Percentiles rank a stretch among this genome's conserved stretches.
phyloP scores from a whole-genome alignment of 176 grass and related monocot species.

The Oryza meyeriana region DNA sequence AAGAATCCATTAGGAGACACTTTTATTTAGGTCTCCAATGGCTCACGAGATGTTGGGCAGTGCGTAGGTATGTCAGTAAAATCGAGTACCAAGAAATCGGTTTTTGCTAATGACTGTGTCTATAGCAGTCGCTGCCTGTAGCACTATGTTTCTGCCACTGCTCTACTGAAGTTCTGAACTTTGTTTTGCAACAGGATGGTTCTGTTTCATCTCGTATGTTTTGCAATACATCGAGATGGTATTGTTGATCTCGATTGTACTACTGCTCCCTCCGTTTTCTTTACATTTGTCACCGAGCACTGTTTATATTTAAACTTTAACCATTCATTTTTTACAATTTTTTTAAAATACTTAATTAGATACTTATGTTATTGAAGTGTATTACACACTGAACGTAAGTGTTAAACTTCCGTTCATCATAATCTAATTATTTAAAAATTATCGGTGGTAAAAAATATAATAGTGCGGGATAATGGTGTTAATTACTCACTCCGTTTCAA shows the following conservation, averaged over 20 bases:
- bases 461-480: too few species aligned
- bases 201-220: background rate
- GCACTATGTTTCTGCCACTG: background rate
- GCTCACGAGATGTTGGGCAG: conserved; percentile 21
- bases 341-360: too few species aligned
- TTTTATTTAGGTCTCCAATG: conserved; percentile 24
- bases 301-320: too few species aligned
- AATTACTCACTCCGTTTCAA: too few species aligned
- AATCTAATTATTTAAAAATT: too few species aligned
- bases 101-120: background rate
- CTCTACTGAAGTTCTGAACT: background rate
- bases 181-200: background rate
- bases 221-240: background rate
- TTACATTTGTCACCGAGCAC: background rate
- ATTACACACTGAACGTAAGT: too few species aligned
- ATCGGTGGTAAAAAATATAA: too few species aligned
- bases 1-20: background rate
- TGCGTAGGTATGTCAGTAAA: background rate
- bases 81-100: background rate
- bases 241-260: background rate
- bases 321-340: too few species aligned
- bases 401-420: too few species aligned
- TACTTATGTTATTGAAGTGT: too few species aligned
- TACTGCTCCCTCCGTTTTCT: too few species aligned
- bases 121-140: background rate